Evolutionary conservation across 768 basidiomycete species (phyloP).

Genomic region (Rhodotorula toruloides): DNA sequence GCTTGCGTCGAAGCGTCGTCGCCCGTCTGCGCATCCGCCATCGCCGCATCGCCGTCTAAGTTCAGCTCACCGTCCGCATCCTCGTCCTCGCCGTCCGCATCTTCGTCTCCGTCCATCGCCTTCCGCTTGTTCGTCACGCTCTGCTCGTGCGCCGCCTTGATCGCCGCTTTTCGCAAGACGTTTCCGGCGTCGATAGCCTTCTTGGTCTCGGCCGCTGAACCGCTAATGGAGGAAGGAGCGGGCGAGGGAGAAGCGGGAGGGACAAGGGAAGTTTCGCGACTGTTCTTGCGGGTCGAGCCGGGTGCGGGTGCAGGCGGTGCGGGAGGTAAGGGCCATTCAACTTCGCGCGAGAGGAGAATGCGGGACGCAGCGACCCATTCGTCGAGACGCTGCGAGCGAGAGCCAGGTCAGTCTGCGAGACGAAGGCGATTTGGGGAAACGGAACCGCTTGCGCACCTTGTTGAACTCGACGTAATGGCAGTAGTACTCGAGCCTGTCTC

Average conservation of each 20-base stretch:
- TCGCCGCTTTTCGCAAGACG: conserved; percentile 39
- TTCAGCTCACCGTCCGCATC: conserved; percentile 31
- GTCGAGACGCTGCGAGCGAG: conserved; percentile 62
- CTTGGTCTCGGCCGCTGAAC: conserved; percentile 38
- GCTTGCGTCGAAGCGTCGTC: conserved; percentile 52
- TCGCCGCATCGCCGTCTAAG: conserved; percentile 34
- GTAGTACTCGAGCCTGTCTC: conserved; percentile 67
- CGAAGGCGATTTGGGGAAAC: too few relatives aligned
- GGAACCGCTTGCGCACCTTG: conserved; percentile 52
- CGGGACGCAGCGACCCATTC: conserved; percentile 92
- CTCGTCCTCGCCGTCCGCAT: conserved; percentile 29
- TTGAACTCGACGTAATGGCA: conserved; percentile 99
- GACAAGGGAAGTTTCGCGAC: conserved; percentile 21
- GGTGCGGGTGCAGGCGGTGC: conserved; percentile 9
- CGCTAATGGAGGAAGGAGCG: not conserved
- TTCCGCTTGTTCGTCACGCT: conserved; percentile 40
- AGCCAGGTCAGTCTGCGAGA: not conserved
- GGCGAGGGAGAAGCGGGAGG: conserved; percentile 2
- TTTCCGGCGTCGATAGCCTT: conserved; percentile 37
- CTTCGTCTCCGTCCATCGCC: conserved; percentile 27
- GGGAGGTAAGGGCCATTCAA: conserved; percentile 72
- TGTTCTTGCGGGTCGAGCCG: conserved; percentile 30
- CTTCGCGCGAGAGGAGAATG: conserved; percentile 72
- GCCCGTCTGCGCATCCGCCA: conserved; percentile 51
- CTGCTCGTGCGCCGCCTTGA: conserved; percentile 49